These are phyloP conservation scores for Arctium minus DNA, from an alignment of 129 eudicot genomes.

Conservation along the genomic window DNA sequence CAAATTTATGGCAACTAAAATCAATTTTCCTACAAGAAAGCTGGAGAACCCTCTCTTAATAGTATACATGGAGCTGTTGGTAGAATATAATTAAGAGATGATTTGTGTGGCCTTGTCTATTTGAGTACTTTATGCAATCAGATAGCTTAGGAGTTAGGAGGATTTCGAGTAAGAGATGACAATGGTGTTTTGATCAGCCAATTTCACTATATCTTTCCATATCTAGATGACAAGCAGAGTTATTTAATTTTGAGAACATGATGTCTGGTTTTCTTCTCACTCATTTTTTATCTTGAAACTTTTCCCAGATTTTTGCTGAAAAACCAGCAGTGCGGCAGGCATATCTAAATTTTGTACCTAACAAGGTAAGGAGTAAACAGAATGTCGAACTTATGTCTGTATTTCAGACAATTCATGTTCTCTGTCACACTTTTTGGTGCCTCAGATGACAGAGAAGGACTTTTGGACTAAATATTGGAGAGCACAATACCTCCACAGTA, in stretches of 20 bases:
- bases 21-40: too few relatives aligned
- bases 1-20: too few relatives aligned
- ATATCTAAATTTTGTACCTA: slow-evolving; percentile 74
- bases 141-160: background rate
- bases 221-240: background rate
- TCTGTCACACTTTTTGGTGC: background rate
- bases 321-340: slow-evolving; percentile 98
- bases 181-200: background rate
- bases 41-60: too few relatives aligned
- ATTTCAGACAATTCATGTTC: background rate
- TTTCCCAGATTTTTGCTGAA: slow-evolving; percentile 89
- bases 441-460: slow-evolving; percentile 82
- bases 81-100: background rate
- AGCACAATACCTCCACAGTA: slow-evolving; percentile 97
- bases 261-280: background rate
- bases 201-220: background rate
- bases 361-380: slow-evolving; percentile 50
- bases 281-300: background rate
- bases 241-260: background rate
- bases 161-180: background rate
- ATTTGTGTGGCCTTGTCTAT: background rate
- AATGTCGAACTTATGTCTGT: background rate
- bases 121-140: background rate
- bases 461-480: slow-evolving; percentile 97
- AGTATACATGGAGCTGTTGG: background rate